Percentiles rank a stretch among this genome's conserved stretches.
Conservation (phyloP, 192 early-diverging fungal species). For the Coemansia sp. region DNA sequence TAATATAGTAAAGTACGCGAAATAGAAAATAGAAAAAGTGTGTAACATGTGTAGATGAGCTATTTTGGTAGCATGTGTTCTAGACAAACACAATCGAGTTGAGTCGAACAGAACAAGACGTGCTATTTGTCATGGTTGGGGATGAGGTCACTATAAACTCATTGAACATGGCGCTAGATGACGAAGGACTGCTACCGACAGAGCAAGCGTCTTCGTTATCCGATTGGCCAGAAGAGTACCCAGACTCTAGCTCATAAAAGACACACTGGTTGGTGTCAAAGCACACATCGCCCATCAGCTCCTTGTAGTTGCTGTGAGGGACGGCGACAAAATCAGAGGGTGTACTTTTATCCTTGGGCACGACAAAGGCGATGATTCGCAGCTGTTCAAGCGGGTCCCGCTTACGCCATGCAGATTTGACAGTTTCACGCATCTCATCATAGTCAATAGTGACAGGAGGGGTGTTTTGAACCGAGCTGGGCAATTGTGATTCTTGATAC, state of each 20-base stretch:
- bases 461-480: not conserved
- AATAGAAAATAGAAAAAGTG: not conserved
- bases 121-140: not conserved
- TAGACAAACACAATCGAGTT: constrained; percentile 41
- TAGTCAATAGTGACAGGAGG: constrained; percentile 17
- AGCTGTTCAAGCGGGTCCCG: constrained; percentile 15
- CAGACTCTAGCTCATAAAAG: constrained; percentile 36
- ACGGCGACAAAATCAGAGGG: constrained; percentile 19
- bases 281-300: constrained; percentile 2
- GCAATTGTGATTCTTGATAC: not conserved
- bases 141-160: constrained; percentile 28
- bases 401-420: constrained; percentile 39
- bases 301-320: constrained; percentile 25
- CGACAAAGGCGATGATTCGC: constrained; percentile 30
- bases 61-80: not conserved
- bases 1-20: not conserved
- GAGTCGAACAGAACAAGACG: constrained; percentile 18
- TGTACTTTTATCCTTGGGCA: constrained; percentile 18
- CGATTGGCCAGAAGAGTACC: constrained; percentile 2
- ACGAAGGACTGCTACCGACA: not conserved
- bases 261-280: constrained; percentile 18
- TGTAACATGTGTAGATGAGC: constrained; percentile 5
- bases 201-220: not conserved
- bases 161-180: constrained; percentile 21
- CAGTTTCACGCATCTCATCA: constrained; percentile 38